Conservation (phyloP, 768 basidiomycete genomes). For the Pulveroboletus ravenelii region DNA sequence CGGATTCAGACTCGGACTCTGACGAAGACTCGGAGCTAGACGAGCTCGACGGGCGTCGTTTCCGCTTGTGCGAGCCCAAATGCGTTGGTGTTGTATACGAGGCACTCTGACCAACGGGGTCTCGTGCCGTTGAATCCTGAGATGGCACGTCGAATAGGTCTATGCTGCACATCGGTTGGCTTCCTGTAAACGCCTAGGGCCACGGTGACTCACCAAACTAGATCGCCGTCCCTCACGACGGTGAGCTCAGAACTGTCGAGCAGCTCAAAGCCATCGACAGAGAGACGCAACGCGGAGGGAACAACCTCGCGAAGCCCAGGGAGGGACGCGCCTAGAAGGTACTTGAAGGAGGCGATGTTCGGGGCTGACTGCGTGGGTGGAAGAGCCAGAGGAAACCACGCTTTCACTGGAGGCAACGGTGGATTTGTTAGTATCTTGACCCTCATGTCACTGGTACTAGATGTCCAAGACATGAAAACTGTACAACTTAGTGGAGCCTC, state of each 20-base stretch:
- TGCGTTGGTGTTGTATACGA: background rate
- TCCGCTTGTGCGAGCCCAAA: slow-evolving; percentile 20
- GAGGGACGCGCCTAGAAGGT: slow-evolving; percentile 14
- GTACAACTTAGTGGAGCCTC: too few species aligned
- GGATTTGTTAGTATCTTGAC: slow-evolving; percentile 44
- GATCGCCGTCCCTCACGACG: slow-evolving; percentile 26
- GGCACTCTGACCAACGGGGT: background rate
- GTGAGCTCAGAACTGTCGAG: slow-evolving; percentile 25
- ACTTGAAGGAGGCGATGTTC: slow-evolving; percentile 19
- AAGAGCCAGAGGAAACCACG: slow-evolving; percentile 49
- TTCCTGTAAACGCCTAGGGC: too few species aligned
- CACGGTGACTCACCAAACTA: slow-evolving; percentile 20
- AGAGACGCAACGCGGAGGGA: slow-evolving; percentile 11
- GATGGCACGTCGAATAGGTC: slow-evolving; percentile 6
- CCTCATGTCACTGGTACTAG: slow-evolving; percentile 32
- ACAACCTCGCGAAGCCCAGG: slow-evolving; percentile 1
- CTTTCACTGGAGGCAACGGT: slow-evolving; percentile 47
- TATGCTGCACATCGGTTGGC: slow-evolving; percentile 15
- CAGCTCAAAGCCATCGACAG: slow-evolving; percentile 28
- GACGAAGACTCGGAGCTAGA: slow-evolving; percentile 1
- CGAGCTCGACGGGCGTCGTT: slow-evolving; percentile 19
- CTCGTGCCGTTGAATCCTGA: background rate
- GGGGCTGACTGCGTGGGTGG: background rate
- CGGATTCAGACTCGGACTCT: slow-evolving; percentile 14
- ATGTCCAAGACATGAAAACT: too few species aligned